Evolutionary conservation across 306 rosid species (phyloP).

Genomic region (Quillaja saponaria): DNA sequence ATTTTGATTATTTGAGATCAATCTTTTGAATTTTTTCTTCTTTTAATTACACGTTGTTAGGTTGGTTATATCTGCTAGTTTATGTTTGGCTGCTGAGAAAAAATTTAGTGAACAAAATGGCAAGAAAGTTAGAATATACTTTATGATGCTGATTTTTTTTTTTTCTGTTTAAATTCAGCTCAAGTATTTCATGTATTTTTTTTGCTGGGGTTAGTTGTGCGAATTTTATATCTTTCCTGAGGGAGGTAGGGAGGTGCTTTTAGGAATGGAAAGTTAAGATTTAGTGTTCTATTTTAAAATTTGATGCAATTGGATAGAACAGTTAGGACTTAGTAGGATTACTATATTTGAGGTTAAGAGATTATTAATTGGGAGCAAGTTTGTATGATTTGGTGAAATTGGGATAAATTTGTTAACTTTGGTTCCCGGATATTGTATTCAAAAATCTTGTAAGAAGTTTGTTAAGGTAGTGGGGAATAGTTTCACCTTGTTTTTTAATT

Average conservation of each 20-base stretch:
- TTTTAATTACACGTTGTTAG: constrained; percentile 6
- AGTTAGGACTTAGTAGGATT: constrained; percentile 27
- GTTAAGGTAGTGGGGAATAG: background rate
- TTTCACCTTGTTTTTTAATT: background rate
- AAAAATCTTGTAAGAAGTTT: background rate
- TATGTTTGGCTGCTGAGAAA: constrained; percentile 31
- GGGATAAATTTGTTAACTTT: background rate
- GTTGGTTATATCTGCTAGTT: constrained; percentile 33
- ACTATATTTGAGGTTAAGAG: constrained; percentile 3
- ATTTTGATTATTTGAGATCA: too few species aligned
- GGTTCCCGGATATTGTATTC: background rate
- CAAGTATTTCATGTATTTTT: constrained; percentile 17
- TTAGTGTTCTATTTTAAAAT: background rate
- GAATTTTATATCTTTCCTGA: constrained; percentile 3
- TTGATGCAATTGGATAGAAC: constrained; percentile 15
- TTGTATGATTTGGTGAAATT: background rate
- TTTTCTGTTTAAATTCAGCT: constrained; percentile 19
- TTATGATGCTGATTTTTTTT: constrained; percentile 9
- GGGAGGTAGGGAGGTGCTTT: background rate
- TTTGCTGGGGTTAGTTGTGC: background rate
- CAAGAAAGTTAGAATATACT: background rate
- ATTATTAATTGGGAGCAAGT: constrained; percentile 23
- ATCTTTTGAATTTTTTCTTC: too few species aligned
- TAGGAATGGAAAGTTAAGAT: background rate
- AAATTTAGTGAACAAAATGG: background rate